A percentile compares a stretch with the other conserved stretches of the same genome.
Conservation (phyloP, 1,139 yeast species). For the Candida sp. region DNA sequence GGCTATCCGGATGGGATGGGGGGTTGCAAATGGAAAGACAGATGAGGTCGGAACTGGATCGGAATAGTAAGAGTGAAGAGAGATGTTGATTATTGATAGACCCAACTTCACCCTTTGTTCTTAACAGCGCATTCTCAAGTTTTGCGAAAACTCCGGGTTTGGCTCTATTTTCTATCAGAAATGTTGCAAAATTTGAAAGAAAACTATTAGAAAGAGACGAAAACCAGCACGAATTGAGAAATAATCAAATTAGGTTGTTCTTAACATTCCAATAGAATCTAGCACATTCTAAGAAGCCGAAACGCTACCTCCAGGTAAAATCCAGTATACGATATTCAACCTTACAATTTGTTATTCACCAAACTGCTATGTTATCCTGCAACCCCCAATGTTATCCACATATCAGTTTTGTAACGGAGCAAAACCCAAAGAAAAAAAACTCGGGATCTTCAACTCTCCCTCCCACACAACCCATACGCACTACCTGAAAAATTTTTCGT, state of each 20-base stretch:
- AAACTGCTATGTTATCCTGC: not conserved
- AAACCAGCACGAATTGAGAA: not conserved
- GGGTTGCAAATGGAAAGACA: not conserved
- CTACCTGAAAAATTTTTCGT: constrained; percentile 3
- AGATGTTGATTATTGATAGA: no score
- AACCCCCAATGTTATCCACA: not conserved
- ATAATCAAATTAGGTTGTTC: no score
- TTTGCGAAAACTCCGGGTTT: not conserved
- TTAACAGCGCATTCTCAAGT: not conserved
- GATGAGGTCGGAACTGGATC: not conserved
- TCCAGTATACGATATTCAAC: no score
- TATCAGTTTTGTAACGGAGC: not conserved
- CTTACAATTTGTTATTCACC: no score
- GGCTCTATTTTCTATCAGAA: not conserved
- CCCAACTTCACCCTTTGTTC: no score
- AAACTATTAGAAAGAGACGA: not conserved
- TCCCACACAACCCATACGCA: not conserved
- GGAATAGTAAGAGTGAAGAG: no score
- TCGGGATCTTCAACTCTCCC: not conserved
- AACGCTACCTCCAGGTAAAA: no score
- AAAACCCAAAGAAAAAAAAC: not conserved
- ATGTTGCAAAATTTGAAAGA: not conserved
- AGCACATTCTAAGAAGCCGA: no score
- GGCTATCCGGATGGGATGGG: not conserved
- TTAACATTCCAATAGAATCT: no score